phyloP scores from a whole-genome alignment of 2,329 filamentous ascomycete genomes.

The Bretziella fagacearum region DNA sequence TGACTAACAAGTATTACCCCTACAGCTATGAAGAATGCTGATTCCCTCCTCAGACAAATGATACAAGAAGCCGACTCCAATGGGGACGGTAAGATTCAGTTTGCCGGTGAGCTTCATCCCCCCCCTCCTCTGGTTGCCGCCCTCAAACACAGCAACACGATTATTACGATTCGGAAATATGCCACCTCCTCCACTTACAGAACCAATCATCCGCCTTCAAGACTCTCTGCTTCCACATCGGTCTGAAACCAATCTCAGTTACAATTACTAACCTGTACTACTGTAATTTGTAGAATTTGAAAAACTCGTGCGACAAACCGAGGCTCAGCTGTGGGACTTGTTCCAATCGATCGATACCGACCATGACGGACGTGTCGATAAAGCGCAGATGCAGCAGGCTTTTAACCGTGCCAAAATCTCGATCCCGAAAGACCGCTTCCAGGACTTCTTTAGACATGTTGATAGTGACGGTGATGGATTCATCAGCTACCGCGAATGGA shows the following conservation, averaged over 20 bases:
- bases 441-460: conserved; percentile 76
- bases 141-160: neutral
- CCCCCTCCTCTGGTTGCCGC: conserved; percentile 7
- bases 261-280: conserved; percentile 2
- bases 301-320: conserved; percentile 71
- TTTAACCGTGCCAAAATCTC: conserved; percentile 64
- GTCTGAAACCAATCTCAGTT: neutral
- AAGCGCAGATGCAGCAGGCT: conserved; percentile 62
- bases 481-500: conserved; percentile 91
- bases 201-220: neutral
- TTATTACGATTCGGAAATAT: neutral
- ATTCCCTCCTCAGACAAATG: conserved; percentile 65
- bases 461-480: conserved; percentile 76
- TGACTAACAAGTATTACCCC: neutral
- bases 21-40: conserved; percentile 70
- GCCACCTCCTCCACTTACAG: neutral
- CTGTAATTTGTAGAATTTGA: conserved; percentile 66
- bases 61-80: conserved; percentile 71
- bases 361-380: conserved; percentile 70
- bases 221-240: neutral
- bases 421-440: conserved; percentile 59
- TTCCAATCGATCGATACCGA: conserved; percentile 81
- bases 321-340: conserved; percentile 62
- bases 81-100: conserved; percentile 78
- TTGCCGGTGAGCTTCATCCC: conserved; percentile 51